phyloP scores from a whole-genome alignment of 441 rosid genomes.

The Daphne laureola region DNA sequence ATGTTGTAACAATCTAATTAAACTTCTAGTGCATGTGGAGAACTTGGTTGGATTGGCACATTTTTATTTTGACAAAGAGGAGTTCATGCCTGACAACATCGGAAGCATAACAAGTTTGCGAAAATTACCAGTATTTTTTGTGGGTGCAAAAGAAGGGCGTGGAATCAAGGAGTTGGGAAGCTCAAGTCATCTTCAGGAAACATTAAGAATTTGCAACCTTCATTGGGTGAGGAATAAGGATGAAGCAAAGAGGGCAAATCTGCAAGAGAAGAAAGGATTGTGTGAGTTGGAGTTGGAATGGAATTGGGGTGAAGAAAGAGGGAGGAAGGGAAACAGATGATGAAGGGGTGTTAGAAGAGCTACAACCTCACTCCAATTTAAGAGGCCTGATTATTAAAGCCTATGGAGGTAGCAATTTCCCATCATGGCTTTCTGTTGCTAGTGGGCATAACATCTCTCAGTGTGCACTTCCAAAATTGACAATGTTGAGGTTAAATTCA shows the following conservation, averaged over 20 bases:
- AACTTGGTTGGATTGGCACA: background rate
- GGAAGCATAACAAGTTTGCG: background rate
- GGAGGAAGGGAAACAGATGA: background rate
- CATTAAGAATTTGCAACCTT: background rate
- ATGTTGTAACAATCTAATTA: background rate
- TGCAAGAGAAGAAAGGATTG: background rate
- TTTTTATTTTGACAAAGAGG: background rate
- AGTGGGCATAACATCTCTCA: background rate
- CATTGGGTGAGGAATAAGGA: background rate
- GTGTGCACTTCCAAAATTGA: background rate
- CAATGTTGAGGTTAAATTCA: background rate
- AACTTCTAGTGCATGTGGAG: background rate
- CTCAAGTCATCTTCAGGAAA: constrained; percentile 3
- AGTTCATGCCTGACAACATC: background rate
- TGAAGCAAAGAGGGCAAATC: background rate
- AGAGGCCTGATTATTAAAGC: background rate
- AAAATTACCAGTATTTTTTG: background rate
- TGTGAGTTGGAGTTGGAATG: background rate
- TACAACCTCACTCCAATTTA: constrained; percentile 9
- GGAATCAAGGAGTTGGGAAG: background rate
- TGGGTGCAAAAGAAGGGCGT: background rate
- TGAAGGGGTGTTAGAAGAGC: constrained; percentile 7
- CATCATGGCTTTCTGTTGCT: background rate
- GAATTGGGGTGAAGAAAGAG: background rate
- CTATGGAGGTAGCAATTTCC: background rate